Base-by-base conservation (phyloP, 768 basidiomycete genomes). In the Suillus decipiens region DNA sequence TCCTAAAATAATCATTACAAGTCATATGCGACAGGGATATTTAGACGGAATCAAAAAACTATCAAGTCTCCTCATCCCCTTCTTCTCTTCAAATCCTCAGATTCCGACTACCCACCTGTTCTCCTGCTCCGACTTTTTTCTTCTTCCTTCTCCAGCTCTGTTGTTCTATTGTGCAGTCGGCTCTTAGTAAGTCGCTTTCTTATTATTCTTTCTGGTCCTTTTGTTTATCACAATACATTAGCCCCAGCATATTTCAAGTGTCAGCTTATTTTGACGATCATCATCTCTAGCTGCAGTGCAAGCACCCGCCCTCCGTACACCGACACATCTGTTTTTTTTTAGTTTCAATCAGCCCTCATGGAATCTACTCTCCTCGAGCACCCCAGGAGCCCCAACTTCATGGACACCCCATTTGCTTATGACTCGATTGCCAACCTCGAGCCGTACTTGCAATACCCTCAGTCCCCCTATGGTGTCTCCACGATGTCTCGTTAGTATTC, bases 381-480 rank as follows among this genome's bases (percentile, higher is more conserved):
- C 77, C 77, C 79, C 61, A 80, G 81, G 75, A 75, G 79, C 75
- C 76, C 81, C 71, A 78, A 78, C 74, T 82, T 84, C 74, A 80
- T 83, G 73, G 82, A 84, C 67, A 69, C 77, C 59, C 68, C 81
- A 62, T 81, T 79, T 72, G 68, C 77, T 63, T 84, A 82, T 70
- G 82, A 84, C 72, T 68, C 79, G 33, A 74, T 80, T 60, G 73
- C 77, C 34, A 77, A 79, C 65, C 78, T 81, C 60, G 80, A 82
- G 66, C 76, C 73, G 64, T 92, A 90, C 73, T 84, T 91, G 68
- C 86, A 88, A 76, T 89, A 89, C 75, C 88, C 88, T 41, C 83
- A 86, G 67, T 82, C 86, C 11, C 79, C 81, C 48, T 89, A 87
- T 64, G 84, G 84, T 74, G 84, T 88, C 58, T 76, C 75, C 22